Base-by-base conservation (phyloP, 176 grass and related monocot genomes). In the Oryza glaberrima region DNA sequence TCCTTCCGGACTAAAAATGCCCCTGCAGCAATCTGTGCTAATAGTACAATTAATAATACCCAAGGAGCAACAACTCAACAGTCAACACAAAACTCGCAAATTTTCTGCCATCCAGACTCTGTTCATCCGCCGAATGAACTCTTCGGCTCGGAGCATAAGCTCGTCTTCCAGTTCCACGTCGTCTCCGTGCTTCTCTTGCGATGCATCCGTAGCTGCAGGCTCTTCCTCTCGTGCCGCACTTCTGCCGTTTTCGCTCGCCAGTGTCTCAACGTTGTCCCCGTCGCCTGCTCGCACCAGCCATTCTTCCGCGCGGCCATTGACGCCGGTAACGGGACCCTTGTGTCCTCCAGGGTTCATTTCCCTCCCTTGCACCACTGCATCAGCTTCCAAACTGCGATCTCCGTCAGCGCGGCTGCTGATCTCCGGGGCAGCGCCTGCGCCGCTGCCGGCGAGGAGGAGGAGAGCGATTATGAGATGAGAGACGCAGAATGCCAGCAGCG, bases 51-150 rank as follows among this genome's bases (percentile, higher is more conserved):
- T 38, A 38, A 38, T 38, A 38, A 38, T 38, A 6, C 5, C 36
- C 6, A 38, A 38, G 19, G 8, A 23, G 6, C 75, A 20, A 80
- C 63, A 19, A n/a, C 1, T 8, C 40, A 41, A 41, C 40, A 41
- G 7, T 1, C 67, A 7, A 77, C 74, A 78, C 11, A 54, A 26
- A 36, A 20, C 41, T 11, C 60, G 46, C 47, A 61, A 20, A 26
- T 83, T 80, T 32, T 93, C 91, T 23, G 45, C 69, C 75, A 67
- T 88, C 91, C 94, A 96, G 3, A 66, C 65, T 72, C 60, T 88
- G 78, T 93, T 97, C 91, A 94, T 97, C 83, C 82, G 90, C 87
- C 81, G 77, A 28, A 96, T 93, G 83, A 97, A 97, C 78, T 97
- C 89, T 69, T 94, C 79, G 25, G 84, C 85, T 69, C 80, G 85